phyloP scores from a whole-genome alignment of 2,329 filamentous ascomycete species.

The Parascedosporium putredinis region DNA sequence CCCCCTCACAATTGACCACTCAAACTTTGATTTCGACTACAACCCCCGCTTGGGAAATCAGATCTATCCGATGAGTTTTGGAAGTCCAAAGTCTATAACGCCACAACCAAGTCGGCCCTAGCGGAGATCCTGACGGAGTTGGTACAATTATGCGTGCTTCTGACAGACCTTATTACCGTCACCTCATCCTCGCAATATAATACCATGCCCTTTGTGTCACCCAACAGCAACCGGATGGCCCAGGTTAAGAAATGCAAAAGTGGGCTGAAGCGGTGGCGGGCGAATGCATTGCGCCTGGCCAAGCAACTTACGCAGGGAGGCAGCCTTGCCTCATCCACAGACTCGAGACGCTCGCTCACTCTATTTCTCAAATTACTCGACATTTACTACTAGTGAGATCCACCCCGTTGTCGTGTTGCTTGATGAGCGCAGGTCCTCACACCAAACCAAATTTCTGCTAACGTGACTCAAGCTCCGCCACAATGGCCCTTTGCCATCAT shows the following conservation, averaged over 20 bases:
- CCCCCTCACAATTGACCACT: slow-evolving; percentile 36
- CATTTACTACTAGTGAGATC: not conserved
- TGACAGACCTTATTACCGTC: slow-evolving; percentile 25
- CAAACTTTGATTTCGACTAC: slow-evolving; percentile 32
- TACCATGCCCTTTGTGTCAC: not conserved
- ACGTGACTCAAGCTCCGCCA: not conserved
- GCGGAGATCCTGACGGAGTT: slow-evolving; percentile 34
- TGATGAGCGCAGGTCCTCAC: too few species aligned
- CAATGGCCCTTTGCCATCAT: not conserved
- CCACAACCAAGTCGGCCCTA: slow-evolving; percentile 32
- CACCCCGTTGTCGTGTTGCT: not conserved
- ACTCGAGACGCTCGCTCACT: not conserved
- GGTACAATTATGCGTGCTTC: slow-evolving; percentile 31
- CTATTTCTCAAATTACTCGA: not conserved
- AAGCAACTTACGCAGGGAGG: not conserved
- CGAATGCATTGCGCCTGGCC: not conserved
- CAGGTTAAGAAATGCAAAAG: not conserved
- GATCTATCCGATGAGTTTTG: slow-evolving; percentile 37
- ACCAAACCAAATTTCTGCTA: not conserved
- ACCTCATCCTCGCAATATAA: not conserved
- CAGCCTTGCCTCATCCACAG: not conserved
- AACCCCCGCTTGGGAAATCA: slow-evolving; percentile 26
- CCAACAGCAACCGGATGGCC: not conserved
- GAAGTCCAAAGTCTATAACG: slow-evolving; percentile 32
- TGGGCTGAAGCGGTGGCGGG: not conserved